These are phyloP conservation scores for Penicillium sp. DNA, from an alignment of 2,329 filamentous ascomycete genomes.

Conservation along the genomic window DNA sequence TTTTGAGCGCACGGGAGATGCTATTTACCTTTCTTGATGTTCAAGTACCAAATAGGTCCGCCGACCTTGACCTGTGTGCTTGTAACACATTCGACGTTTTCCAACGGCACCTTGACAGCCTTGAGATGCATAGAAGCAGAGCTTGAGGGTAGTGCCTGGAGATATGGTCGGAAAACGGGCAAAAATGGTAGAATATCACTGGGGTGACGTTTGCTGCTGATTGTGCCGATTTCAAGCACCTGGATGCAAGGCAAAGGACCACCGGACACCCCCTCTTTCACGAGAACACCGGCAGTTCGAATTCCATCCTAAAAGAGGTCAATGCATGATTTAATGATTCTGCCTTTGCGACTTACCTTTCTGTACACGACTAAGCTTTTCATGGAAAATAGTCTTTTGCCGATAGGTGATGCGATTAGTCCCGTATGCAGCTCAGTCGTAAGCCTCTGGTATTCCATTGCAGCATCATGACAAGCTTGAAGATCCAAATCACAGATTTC, in stretches of 20 bases:
- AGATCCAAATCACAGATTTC: conserved; percentile 77
- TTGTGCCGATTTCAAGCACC: conserved; percentile 73
- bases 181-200: conserved; percentile 88
- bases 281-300: conserved; percentile 76
- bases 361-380: conserved; percentile 82
- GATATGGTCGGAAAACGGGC: conserved; percentile 65
- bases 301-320: conserved; percentile 64
- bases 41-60: conserved; percentile 49
- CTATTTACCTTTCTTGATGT: conserved; percentile 50
- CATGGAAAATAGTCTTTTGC: conserved; percentile 73
- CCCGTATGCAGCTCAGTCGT: conserved; percentile 77
- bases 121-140: conserved; percentile 69
- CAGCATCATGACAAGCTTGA: conserved; percentile 76
- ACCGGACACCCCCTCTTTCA: conserved; percentile 70
- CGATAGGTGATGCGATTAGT: conserved; percentile 76
- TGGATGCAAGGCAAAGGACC: conserved; percentile 70
- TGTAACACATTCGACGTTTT: conserved; percentile 83
- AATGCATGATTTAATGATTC: conserved; percentile 10
- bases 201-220: conserved; percentile 68
- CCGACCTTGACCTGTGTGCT: conserved; percentile 60
- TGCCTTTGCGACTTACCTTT: conserved; percentile 42
- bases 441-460: conserved; percentile 76
- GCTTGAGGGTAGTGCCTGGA: conserved; percentile 66
- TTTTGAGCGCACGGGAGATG: neutral
- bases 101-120: conserved; percentile 68